A percentile compares a stretch with the other conserved stretches of the same genome.
Evolutionary conservation across 2,329 filamentous ascomycete species (phyloP).

Genomic region (Cladosporium sp.): DNA sequence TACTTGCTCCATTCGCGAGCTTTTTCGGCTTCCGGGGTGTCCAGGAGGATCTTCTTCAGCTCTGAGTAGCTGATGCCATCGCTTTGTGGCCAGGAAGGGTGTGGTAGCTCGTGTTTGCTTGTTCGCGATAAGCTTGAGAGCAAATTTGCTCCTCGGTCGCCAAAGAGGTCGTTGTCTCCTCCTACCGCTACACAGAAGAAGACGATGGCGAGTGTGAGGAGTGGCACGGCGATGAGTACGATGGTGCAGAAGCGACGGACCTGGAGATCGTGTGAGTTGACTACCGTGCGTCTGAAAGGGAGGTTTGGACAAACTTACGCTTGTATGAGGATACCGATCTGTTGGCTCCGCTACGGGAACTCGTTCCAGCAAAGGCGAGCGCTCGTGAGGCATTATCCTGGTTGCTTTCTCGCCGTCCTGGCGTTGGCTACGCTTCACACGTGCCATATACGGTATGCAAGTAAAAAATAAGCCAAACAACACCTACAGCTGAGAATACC

Average conservation of each 20-base stretch:
- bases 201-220: slow-evolving; percentile 35
- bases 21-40: slow-evolving; percentile 52
- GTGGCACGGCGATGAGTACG: slow-evolving; percentile 39
- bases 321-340: slow-evolving; percentile 47
- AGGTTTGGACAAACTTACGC: slow-evolving; percentile 18
- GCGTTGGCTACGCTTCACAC: slow-evolving; percentile 2
- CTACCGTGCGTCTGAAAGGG: neutral
- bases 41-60: slow-evolving; percentile 51
- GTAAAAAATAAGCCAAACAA: neutral
- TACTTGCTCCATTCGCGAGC: slow-evolving; percentile 47
- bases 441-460: slow-evolving; percentile 2
- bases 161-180: slow-evolving; percentile 30
- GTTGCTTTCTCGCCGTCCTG: slow-evolving; percentile 7
- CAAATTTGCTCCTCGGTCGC: slow-evolving; percentile 27
- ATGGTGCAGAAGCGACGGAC: slow-evolving; percentile 65
- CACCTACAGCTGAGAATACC: neutral
- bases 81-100: slow-evolving; percentile 38
- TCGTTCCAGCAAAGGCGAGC: slow-evolving; percentile 63
- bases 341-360: slow-evolving; percentile 53
- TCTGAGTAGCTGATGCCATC: slow-evolving; percentile 51
- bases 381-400: slow-evolving; percentile 51
- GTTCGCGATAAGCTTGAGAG: slow-evolving; percentile 10
- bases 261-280: slow-evolving; percentile 19
- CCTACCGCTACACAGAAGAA: slow-evolving; percentile 37
- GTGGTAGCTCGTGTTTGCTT: slow-evolving; percentile 27